Base-by-base conservation (phyloP, 2,329 filamentous ascomycete genomes). In the Diplodia corticola region DNA sequence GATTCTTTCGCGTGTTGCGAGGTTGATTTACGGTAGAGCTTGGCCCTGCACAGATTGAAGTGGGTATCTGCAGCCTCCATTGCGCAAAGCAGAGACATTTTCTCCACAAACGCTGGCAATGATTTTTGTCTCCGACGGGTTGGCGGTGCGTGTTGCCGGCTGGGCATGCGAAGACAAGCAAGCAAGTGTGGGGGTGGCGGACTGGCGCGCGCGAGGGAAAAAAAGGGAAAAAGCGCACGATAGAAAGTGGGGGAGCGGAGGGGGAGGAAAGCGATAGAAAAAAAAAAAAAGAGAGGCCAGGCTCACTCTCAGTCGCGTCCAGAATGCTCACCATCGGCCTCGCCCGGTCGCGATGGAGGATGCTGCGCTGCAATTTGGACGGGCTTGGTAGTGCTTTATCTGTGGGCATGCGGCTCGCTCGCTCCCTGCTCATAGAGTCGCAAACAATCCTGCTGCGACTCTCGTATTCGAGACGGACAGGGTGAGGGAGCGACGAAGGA, bases 371-470 rank as follows among this genome's bases (percentile, higher is more conserved):
- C 37, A 20, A 44, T 44, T 44, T 44, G 6, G 17, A n/a, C n/a
- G n/a, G 9, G 17, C 37, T 44, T 44, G 37, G 35, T 28, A n/a
- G 35, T 37, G 12, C 35, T 44, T 2, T 44, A 44, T n/a, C 7
- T 44, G 37, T 13, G n/a, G n/a, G n/a, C n/a, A n/a, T 30, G 37
- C 54, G 24, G 28, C 17, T 5, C 20, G 40, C 57, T 33, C 57
- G 57, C 57, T 26, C 57, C 57, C 57, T 61, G 55, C 40, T 44
- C 17, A 4, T 9, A 30, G 13, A 28, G 24, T 60, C 55, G 22
- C 37, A 6, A 30, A 28, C 24, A 60, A 49, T 61, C 57, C 57
- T 48, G 57, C 57, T 60, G 57, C 28, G 49, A 60, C 57, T 33
- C 57, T 49, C n/a, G 20, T 61, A 61, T 61, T 49, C 57, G 57